Evolutionary conservation across 345 rosid species (phyloP), one percentile per base, ranked within the genome.

Genomic region (Adansonia digitata): DNA sequence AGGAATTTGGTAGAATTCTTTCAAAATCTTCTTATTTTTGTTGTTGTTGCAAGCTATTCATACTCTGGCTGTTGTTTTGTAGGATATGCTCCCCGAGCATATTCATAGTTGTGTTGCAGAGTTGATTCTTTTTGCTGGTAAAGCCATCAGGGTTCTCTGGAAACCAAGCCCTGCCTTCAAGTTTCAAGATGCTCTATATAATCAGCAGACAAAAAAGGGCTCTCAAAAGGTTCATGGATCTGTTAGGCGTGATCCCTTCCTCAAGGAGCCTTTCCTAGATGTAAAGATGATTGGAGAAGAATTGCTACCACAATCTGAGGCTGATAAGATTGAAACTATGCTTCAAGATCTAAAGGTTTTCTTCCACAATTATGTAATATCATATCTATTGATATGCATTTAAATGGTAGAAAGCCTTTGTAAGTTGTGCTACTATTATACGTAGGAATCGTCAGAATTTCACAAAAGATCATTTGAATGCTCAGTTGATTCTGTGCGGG

Each of bases 71-170:
- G 53, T 71, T 77, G 64, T 71, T 79, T 84, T 87, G 83, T 86
- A 94, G 98, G 99, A 91, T 80, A 93, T 94, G 98, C 86, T 94
- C 43, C 98, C 98, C 56, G 92, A 91, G 78, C 83, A 93, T 73
- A 86, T 94, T 76, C 90, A 86, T 61, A 94, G 91, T 93, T 89
- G 86, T 75, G 88, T 91, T 73, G 98, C 96, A 66, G 98, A 93
- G 73, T 94, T 98, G 69, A 80, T 91, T 83, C 92, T 94, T 71
- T 94, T 94, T 88, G 91, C 99, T 40, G 98, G 98, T 69, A 94
- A 94, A 87, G 97, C 99, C 74, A 85, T 94, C 80, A 89, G 94
- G 84, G 90, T 94, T 80, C 94, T 94, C 57, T 87, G 94, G 74
- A 94, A 94, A 79, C 97, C 99, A 29, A 90, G 92, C 82, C 84